phyloP scores from a whole-genome alignment of 306 rosid species.

The Sicyos baderoa region DNA sequence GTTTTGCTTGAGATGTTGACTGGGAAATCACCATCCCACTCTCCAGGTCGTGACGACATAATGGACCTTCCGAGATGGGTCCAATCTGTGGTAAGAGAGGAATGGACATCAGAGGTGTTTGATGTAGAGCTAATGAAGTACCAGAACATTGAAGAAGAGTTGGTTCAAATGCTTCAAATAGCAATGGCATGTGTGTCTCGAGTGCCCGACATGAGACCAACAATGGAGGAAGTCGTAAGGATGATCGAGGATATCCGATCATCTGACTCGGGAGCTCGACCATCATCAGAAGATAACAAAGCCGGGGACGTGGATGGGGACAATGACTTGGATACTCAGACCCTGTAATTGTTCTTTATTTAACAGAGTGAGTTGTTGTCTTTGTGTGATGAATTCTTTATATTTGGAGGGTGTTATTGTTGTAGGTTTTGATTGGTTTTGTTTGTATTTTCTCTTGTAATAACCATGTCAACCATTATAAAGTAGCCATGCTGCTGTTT shows the following conservation, averaged over 20 bases:
- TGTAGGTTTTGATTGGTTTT: slow-evolving; percentile 5
- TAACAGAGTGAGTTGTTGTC: not conserved
- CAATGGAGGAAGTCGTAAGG: slow-evolving; percentile 68
- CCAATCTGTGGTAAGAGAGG: slow-evolving; percentile 77
- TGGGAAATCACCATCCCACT: slow-evolving; percentile 63
- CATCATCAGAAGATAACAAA: slow-evolving; percentile 39
- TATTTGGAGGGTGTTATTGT: slow-evolving; percentile 21
- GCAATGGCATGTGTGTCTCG: slow-evolving; percentile 85
- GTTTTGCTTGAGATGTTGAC: slow-evolving; percentile 86
- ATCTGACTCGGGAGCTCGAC: slow-evolving; percentile 35
- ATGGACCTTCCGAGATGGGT: slow-evolving; percentile 92
- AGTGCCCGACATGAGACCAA: slow-evolving; percentile 65
- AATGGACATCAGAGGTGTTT: slow-evolving; percentile 95
- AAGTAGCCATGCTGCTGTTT: slow-evolving; percentile 10
- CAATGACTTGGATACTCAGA: slow-evolving; percentile 25
- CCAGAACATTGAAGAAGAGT: slow-evolving; percentile 73
- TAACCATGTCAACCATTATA: not conserved
- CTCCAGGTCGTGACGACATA: slow-evolving; percentile 61
- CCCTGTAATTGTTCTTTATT: slow-evolving; percentile 17
- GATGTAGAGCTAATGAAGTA: slow-evolving; percentile 71
- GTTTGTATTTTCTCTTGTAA: slow-evolving; percentile 11
- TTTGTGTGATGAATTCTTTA: slow-evolving; percentile 24
- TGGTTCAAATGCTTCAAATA: slow-evolving; percentile 88
- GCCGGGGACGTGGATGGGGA: slow-evolving; percentile 7
- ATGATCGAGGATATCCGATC: slow-evolving; percentile 60